phyloP scores from a whole-genome alignment of 1,284 basidiomycete genomes.

The Irpex lacteus region DNA sequence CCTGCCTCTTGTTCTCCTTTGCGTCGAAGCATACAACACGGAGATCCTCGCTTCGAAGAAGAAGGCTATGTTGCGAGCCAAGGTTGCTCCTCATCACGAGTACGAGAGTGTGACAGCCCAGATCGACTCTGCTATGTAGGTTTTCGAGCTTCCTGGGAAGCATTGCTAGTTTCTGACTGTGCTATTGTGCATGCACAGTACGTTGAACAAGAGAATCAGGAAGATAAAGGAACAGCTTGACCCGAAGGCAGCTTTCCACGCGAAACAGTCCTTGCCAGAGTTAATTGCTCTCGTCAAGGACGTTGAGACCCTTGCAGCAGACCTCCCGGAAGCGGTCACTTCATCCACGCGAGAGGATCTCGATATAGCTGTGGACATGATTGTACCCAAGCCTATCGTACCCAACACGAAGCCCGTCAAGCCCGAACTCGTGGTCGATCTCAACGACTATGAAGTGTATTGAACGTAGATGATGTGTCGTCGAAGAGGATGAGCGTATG shows the following conservation, averaged over 20 bases:
- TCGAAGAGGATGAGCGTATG: too few species aligned
- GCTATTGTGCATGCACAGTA: too few species aligned
- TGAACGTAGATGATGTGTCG: too few species aligned
- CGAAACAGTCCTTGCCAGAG: background rate
- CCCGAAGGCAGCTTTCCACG: background rate
- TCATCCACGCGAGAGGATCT: background rate
- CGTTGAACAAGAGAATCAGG: background rate
- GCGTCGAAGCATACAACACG: background rate
- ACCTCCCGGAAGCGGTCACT: background rate
- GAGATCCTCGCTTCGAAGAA: background rate
- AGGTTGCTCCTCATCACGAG: background rate
- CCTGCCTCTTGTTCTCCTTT: background rate
- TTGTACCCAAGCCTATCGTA: background rate
- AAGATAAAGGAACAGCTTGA: background rate
- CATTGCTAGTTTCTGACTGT: too few species aligned
- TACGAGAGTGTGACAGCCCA: background rate
- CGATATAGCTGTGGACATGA: background rate
- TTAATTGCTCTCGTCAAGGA: background rate
- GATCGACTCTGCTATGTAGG: background rate
- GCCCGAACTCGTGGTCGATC: constrained; percentile 1
- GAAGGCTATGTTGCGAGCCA: background rate
- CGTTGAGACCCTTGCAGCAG: background rate
- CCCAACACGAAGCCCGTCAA: background rate
- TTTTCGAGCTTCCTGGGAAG: too few species aligned
- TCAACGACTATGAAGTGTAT: background rate